Percentiles rank a stretch among this genome's conserved stretches.
Conservation (phyloP, 805 yeast species). For the Candida sithepensis region DNA sequence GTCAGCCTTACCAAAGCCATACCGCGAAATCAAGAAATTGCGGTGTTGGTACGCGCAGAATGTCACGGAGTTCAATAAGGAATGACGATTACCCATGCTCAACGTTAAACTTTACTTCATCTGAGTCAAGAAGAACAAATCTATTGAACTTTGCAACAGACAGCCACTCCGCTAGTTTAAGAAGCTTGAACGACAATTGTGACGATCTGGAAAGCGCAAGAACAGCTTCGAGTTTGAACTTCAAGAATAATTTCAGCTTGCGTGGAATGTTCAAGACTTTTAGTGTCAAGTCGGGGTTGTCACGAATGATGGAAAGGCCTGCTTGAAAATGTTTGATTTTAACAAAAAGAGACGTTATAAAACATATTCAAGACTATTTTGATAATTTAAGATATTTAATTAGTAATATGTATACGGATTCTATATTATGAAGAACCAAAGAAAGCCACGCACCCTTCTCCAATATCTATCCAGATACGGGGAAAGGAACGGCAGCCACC, state of each 20-base stretch:
- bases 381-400: no score
- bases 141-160: not conserved
- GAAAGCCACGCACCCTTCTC: no score
- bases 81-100: not conserved
- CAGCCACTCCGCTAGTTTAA: not conserved
- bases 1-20: not conserved
- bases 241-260: not conserved
- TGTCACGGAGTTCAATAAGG: not conserved
- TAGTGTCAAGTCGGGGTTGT: conserved; percentile 12
- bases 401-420: no score
- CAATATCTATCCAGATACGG: no score
- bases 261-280: conserved; percentile 11
- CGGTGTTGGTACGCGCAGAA: not conserved
- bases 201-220: not conserved
- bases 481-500: no score
- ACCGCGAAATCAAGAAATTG: not conserved
- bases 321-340: not conserved
- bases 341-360: no score
- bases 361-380: not conserved
- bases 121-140: not conserved
- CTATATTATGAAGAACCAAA: no score
- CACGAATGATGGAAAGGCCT: not conserved
- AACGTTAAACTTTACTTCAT: not conserved
- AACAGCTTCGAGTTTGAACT: not conserved
- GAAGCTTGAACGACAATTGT: not conserved